Evolutionary conservation across 179 eudicot genomes (phyloP), one percentile per base, ranked within the genome.

Genomic region (Actinidia chinensis): DNA sequence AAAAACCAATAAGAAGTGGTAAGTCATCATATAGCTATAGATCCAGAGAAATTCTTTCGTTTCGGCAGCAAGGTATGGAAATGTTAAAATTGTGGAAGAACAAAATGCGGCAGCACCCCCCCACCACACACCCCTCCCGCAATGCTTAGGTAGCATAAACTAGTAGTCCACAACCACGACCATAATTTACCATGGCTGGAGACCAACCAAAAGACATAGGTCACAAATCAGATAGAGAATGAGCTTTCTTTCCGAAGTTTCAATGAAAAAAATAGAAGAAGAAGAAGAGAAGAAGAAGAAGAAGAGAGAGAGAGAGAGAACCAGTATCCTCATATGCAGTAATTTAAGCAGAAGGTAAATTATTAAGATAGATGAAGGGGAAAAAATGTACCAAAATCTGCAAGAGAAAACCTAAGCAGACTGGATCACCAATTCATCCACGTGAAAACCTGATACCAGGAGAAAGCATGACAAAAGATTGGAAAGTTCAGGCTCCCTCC

Each of bases 401-500:
- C 13, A 15, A 28, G 51, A 51, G 50, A 18, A 55, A 66, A 75
- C 69, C 59, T 7, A 8, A n/a, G 18, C 17, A 6, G 12, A 33
- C 64, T 17, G 5, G 20, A 36, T 18, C 71, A 23, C 12, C 20
- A 25, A 17, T 17, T 28, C 47, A 15, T 50, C 28, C 23, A 33
- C 4, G 43, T 42, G 43, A 33, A 65, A 65, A 4, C 28, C 12
- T 25, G 28, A 63, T 75, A 23, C 69, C 33, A 48, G 51, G 50
- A 76, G 46, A 50, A 50, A 64, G 43, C 20, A 50, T 28, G 15
- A 64, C 14, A 17, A 10, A 63, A 75, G 47, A 3, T 17, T 23
- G 78, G 59, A 64, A 75, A 63, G 18, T 44, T 25, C 18, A 63
- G 15, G 46, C 56, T 23, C 61, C 47, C n/a, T n/a, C 47, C 36